These are phyloP conservation scores for Alternaria ethzedia DNA, from an alignment of 2,329 filamentous ascomycete genomes.

Conservation along the genomic window DNA sequence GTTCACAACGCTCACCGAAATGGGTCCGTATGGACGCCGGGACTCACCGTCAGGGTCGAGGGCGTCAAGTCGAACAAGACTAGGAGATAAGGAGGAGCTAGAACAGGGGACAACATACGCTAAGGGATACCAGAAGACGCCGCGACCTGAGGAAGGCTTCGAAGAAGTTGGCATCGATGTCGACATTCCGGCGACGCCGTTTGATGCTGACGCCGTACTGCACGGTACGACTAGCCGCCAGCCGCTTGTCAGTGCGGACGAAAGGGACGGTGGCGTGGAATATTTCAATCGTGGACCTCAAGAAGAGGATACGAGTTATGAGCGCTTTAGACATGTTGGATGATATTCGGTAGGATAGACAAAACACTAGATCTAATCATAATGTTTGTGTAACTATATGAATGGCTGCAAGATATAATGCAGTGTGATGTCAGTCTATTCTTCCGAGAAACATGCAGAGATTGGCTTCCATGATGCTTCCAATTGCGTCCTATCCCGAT, in stretches of 20 bases:
- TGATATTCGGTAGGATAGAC: not conserved
- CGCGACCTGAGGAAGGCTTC: conserved; percentile 18
- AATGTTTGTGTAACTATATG: not conserved
- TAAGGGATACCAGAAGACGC: conserved; percentile 33
- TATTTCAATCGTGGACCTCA: conserved; percentile 11
- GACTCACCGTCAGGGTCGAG: conserved; percentile 17
- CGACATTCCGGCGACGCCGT: conserved; percentile 28
- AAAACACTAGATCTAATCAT: not conserved
- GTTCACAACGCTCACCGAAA: conserved; percentile 33
- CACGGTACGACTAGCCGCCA: conserved; percentile 20
- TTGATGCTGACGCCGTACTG: conserved; percentile 30
- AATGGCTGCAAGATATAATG: not conserved
- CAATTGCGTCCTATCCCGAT: not conserved
- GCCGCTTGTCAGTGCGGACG: conserved; percentile 19
- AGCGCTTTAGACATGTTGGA: conserved; percentile 14
- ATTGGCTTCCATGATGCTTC: not conserved
- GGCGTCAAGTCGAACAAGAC: conserved; percentile 28
- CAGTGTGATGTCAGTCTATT: not conserved
- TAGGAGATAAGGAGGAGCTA: conserved; percentile 22
- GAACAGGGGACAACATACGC: conserved; percentile 36
- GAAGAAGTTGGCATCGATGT: conserved; percentile 28
- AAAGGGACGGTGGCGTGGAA: conserved; percentile 7
- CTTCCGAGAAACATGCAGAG: not conserved
- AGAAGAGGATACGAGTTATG: conserved; percentile 28
- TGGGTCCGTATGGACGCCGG: conserved; percentile 19